Evolutionary conservation across 345 rosid genomes (phyloP).

Genomic region (Eutrema yunnanense): DNA sequence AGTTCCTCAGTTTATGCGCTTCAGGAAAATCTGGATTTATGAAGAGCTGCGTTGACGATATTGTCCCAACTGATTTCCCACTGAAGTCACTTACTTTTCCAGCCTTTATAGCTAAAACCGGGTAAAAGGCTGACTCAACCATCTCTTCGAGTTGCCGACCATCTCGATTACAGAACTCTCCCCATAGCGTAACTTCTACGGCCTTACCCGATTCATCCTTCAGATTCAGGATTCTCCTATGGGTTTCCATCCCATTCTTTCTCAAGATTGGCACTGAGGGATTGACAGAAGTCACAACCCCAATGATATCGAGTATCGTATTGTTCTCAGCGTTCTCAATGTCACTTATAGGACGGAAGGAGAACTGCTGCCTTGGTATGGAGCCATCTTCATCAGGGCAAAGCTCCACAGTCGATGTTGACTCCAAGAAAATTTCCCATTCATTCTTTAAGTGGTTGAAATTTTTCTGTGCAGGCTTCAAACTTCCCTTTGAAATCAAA

Average conservation of each 20-base stretch:
- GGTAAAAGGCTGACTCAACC: constrained; percentile 58
- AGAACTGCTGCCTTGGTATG: constrained; percentile 80
- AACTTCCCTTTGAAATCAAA: constrained; percentile 76
- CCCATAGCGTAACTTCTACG: constrained; percentile 87
- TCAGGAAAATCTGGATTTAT: constrained; percentile 79
- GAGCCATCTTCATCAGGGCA: constrained; percentile 79
- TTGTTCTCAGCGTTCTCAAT: constrained; percentile 75
- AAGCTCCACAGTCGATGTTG: constrained; percentile 70
- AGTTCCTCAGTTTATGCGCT: constrained; percentile 51
- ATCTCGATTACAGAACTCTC: constrained; percentile 80
- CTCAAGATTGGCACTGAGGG: constrained; percentile 78
- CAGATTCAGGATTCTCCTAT: constrained; percentile 67
- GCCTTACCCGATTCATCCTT: constrained; percentile 78
- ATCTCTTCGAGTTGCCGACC: constrained; percentile 75
- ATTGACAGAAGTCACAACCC: constrained; percentile 65
- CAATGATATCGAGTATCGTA: constrained; percentile 69
- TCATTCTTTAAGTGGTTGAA: constrained; percentile 90
- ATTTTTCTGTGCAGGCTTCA: constrained; percentile 84
- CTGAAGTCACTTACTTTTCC: constrained; percentile 84
- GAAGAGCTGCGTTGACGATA: constrained; percentile 75
- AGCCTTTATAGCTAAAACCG: constrained; percentile 82
- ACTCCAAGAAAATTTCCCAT: constrained; percentile 82
- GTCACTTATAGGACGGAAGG: constrained; percentile 73
- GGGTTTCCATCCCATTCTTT: constrained; percentile 97
- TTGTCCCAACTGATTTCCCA: constrained; percentile 79